Evolutionary conservation across 2,329 filamentous ascomycete genomes (phyloP).

Genomic region (Lecanicillium sp.): DNA sequence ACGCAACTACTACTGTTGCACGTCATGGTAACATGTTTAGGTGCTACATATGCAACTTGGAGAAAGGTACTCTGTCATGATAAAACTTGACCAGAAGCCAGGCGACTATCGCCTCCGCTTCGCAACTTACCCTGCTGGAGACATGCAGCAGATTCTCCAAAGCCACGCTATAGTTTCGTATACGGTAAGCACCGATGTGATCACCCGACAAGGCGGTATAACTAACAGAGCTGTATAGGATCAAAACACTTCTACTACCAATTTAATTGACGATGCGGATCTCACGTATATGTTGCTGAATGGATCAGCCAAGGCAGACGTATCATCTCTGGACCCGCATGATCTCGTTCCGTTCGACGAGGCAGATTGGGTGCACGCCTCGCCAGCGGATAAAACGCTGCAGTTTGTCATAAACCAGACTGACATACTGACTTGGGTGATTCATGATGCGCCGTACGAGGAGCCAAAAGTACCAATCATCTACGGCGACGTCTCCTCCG

Average conservation of each 20-base stretch:
- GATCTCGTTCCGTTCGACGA: background rate
- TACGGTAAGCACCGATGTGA: background rate
- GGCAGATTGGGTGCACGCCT: conserved; percentile 3
- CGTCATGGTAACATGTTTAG: background rate
- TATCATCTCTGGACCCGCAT: background rate
- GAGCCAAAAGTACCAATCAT: conserved; percentile 5
- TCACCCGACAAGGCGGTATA: background rate
- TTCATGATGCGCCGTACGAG: conserved; percentile 1
- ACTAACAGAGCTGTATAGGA: no score
- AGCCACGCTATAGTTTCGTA: conserved; percentile 2
- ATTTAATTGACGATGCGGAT: no score
- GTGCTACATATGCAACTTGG: conserved; percentile 6
- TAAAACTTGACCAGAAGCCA: conserved; percentile 6
- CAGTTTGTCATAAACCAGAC: conserved; percentile 3
- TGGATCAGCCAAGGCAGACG: no score
- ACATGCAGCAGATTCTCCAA: conserved; percentile 5
- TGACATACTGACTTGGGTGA: conserved; percentile 2
- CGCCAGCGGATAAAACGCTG: conserved; percentile 1
- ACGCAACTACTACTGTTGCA: no score
- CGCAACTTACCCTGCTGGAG: conserved; percentile 4
- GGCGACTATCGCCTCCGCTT: conserved; percentile 4
- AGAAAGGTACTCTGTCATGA: conserved; percentile 6
- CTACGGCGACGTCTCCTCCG: background rate
- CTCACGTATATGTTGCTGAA: no score
- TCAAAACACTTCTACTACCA: no score